phyloP scores from a whole-genome alignment of 805 yeast species.

The Cyberlindnera euphorbiae region DNA sequence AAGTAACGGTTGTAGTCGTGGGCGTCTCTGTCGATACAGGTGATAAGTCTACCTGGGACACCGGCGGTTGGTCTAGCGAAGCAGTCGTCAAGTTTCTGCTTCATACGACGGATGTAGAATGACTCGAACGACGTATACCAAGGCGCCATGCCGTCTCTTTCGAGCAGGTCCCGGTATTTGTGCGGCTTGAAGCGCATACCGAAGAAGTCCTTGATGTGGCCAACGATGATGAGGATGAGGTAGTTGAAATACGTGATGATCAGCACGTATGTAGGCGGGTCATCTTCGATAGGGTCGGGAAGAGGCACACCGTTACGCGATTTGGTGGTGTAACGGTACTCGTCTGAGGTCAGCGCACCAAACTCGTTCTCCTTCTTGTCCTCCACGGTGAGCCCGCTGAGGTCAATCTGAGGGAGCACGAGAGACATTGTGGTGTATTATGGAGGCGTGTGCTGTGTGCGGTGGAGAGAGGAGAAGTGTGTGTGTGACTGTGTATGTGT shows the following conservation, averaged over 20 bases:
- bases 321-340: constrained; percentile 57
- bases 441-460: too few relatives aligned
- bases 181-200: constrained; percentile 70
- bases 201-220: constrained; percentile 85
- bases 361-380: constrained; percentile 58
- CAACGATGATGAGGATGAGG: constrained; percentile 77
- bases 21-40: constrained; percentile 75
- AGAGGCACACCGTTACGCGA: constrained; percentile 53
- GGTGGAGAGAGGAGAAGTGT: too few relatives aligned
- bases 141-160: constrained; percentile 90
- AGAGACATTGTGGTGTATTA: constrained; percentile 14
- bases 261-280: constrained; percentile 79
- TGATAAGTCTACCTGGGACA: constrained; percentile 90
- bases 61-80: constrained; percentile 96
- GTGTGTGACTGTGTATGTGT: too few relatives aligned
- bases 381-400: constrained; percentile 30
- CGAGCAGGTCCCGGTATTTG: constrained; percentile 60
- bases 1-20: constrained; percentile 60
- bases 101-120: constrained; percentile 89
- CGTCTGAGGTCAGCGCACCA: constrained; percentile 63
- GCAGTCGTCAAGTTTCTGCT: constrained; percentile 87
- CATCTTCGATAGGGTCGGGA: constrained; percentile 63
- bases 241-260: constrained; percentile 83
- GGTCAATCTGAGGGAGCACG: constrained; percentile 32
- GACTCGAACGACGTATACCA: constrained; percentile 92